Evolutionary conservation across 2,329 filamentous ascomycete genomes (phyloP).

Genomic region (Tolypocladium endophyticum): DNA sequence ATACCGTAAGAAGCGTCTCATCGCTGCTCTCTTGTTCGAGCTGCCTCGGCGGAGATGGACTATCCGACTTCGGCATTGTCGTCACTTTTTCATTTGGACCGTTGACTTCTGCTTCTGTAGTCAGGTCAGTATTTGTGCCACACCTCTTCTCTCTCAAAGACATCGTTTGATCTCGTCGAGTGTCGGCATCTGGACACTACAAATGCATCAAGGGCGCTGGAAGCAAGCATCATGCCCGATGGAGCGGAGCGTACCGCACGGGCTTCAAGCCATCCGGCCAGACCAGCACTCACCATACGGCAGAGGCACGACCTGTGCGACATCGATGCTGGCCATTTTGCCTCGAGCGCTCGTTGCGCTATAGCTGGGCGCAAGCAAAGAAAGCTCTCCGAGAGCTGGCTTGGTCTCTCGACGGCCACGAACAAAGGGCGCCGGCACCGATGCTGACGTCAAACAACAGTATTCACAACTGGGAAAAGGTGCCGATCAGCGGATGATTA

Average conservation of each 20-base stretch:
- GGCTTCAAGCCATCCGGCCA: background rate
- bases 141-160: background rate
- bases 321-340: slow-evolving; percentile 1
- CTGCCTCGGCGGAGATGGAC: slow-evolving; percentile 3
- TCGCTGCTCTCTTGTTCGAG: slow-evolving; percentile 2
- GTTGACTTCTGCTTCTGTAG: slow-evolving; percentile 1
- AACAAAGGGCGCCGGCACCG: background rate
- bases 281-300: background rate
- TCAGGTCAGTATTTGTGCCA: slow-evolving; percentile 4
- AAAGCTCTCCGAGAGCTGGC: background rate
- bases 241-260: too few species aligned
- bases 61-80: slow-evolving; percentile 9
- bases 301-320: background rate
- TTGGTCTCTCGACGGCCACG: background rate
- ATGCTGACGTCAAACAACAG: background rate
- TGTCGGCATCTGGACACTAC: background rate
- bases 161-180: background rate
- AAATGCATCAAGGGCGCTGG: background rate
- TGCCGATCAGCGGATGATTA: background rate
- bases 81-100: slow-evolving; percentile 12
- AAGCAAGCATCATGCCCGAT: background rate
- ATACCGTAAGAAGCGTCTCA: background rate
- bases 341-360: background rate
- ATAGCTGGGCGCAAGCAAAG: background rate
- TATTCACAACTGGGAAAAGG: background rate